Percentiles rank a stretch among this genome's conserved stretches.
Conservation (phyloP, 176 grass and related monocot species). For the Phragmites australis region DNA sequence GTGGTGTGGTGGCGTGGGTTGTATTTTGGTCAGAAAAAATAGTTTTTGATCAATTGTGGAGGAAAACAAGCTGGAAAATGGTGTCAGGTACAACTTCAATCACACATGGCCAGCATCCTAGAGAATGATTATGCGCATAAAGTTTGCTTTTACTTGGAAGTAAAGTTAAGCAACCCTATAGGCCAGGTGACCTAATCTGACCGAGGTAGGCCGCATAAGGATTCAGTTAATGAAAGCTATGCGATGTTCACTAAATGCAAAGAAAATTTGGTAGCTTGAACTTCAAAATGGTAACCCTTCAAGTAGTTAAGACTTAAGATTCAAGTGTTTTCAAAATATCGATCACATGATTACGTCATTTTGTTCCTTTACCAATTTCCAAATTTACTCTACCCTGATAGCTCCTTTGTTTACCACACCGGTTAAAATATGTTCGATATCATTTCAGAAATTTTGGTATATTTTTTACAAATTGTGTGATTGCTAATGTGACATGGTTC, state of each 20-base stretch:
- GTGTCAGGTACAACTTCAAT: constrained; percentile 36
- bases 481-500: neutral
- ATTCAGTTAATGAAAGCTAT: constrained; percentile 22
- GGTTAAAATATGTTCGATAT: neutral
- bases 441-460: neutral
- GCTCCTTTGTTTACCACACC: neutral
- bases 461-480: neutral
- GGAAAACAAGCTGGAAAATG: constrained; percentile 28
- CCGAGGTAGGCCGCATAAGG: neutral
- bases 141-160: constrained; percentile 42
- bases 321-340: too few relatives aligned
- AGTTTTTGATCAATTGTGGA: constrained; percentile 1
- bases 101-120: constrained; percentile 34
- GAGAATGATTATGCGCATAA: constrained; percentile 40
- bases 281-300: too few relatives aligned
- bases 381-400: constrained; percentile 19
- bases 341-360: too few relatives aligned
- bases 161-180: constrained; percentile 33
- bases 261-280: too few relatives aligned
- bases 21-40: neutral
- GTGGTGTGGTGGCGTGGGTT: neutral
- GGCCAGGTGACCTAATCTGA: neutral
- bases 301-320: too few relatives aligned
- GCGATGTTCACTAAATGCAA: constrained; percentile 30
- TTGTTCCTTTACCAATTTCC: neutral